A percentile compares a stretch with the other conserved stretches of the same genome.
Evolutionary conservation across 257 asterid species (phyloP).

Genomic region (Lithospermum erythrorhizon): DNA sequence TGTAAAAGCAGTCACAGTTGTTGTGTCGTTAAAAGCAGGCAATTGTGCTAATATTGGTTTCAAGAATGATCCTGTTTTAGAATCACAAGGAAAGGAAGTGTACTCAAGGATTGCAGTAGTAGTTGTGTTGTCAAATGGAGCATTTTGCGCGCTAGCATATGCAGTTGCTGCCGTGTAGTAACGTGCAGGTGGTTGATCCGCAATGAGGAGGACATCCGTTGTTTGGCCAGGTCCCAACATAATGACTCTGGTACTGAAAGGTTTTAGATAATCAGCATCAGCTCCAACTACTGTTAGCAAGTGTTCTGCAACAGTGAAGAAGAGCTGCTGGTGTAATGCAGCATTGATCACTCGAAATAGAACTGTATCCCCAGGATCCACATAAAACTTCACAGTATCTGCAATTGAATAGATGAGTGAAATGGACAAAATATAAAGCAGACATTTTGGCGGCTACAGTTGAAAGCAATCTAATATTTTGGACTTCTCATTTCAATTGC

Average conservation of each 20-base stretch:
- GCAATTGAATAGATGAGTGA: background rate
- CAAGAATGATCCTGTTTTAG: background rate
- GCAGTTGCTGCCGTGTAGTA: slow-evolving; percentile 54
- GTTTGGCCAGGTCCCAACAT: slow-evolving; percentile 74
- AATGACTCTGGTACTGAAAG: slow-evolving; percentile 36
- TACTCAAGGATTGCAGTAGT: slow-evolving; percentile 55
- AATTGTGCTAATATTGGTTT: slow-evolving; percentile 35
- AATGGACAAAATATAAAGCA: too few relatives aligned
- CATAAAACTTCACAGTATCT: slow-evolving; percentile 37
- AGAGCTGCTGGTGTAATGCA: slow-evolving; percentile 59
- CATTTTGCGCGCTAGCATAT: slow-evolving; percentile 32
- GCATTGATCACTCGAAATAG: slow-evolving; percentile 57
- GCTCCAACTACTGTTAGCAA: slow-evolving; percentile 45
- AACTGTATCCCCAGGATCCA: slow-evolving; percentile 38
- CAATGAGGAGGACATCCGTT: slow-evolving; percentile 44
- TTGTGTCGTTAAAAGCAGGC: slow-evolving; percentile 47
- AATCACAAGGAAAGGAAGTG: slow-evolving; percentile 10
- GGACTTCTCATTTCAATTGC: too few relatives aligned
- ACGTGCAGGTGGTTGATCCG: slow-evolving; percentile 35
- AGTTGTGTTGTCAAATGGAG: slow-evolving; percentile 53
- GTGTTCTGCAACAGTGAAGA: slow-evolving; percentile 54
- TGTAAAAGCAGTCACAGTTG: slow-evolving; percentile 29
- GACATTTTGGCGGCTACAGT: too few relatives aligned
- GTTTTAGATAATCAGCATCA: slow-evolving; percentile 47
- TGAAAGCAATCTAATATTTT: too few relatives aligned